These are phyloP conservation scores for Mycena leptocephala DNA, from an alignment of 768 basidiomycete genomes.

Conservation along the genomic window DNA sequence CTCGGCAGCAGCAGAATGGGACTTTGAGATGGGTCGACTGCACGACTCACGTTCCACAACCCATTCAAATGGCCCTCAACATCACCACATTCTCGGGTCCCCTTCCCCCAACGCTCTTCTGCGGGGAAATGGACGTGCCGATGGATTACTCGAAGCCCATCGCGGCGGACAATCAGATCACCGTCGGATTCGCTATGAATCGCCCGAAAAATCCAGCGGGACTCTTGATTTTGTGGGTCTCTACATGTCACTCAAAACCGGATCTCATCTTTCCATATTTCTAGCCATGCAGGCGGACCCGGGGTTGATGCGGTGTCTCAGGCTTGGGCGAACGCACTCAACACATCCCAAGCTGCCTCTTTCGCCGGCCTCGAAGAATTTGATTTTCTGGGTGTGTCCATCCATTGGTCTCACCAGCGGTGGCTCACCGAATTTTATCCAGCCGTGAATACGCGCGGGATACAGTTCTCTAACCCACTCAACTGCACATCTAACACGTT, in stretches of 20 bases:
- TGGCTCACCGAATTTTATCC: not conserved
- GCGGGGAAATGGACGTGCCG: slow-evolving; percentile 37
- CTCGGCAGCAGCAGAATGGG: not conserved
- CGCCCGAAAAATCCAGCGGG: slow-evolving; percentile 32
- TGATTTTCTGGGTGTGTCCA: slow-evolving; percentile 30
- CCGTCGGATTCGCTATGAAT: slow-evolving; percentile 39
- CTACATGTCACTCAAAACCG: not conserved
- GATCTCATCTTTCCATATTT: not conserved
- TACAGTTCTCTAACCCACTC: slow-evolving; percentile 34
- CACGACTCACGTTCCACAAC: not conserved
- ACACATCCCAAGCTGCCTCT: slow-evolving; percentile 6
- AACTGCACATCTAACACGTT: slow-evolving; percentile 30
- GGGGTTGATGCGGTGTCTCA: slow-evolving; percentile 28
- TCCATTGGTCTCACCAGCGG: not conserved
- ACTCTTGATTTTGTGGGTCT: slow-evolving; percentile 29
- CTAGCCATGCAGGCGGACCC: slow-evolving; percentile 37
- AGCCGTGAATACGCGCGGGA: slow-evolving; percentile 38
- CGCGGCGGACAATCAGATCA: slow-evolving; percentile 30
- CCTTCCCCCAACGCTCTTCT: not conserved
- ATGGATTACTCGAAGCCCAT: slow-evolving; percentile 39
- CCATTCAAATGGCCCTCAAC: not conserved
- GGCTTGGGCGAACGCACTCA: slow-evolving; percentile 36
- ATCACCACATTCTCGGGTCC: not conserved
- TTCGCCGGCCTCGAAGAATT: slow-evolving; percentile 31
- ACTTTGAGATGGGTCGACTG: slow-evolving; percentile 2